These are phyloP conservation scores for Trametes hirsuta DNA, from an alignment of 1,284 basidiomycete species.

Conservation along the genomic window DNA sequence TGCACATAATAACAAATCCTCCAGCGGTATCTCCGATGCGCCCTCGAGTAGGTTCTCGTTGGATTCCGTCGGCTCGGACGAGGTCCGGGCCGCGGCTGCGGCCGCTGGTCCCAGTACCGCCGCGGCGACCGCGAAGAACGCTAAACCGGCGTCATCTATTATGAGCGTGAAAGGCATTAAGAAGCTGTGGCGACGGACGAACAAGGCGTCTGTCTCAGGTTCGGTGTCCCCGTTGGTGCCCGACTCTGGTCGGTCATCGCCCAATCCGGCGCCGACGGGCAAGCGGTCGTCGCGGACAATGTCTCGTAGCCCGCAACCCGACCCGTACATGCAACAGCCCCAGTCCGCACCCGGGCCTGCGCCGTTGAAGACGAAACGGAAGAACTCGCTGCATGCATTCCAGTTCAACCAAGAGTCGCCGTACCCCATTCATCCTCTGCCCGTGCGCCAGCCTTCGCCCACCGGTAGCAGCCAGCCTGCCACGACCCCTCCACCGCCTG, in stretches of 20 bases:
- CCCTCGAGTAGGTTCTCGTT: slow-evolving; percentile 72
- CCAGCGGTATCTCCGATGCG: slow-evolving; percentile 27
- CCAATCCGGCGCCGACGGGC: slow-evolving; percentile 35
- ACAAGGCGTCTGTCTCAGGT: slow-evolving; percentile 41
- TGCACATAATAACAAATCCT: slow-evolving; percentile 24
- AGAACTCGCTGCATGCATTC: slow-evolving; percentile 45
- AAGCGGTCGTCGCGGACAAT: slow-evolving; percentile 30
- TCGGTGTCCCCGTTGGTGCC: slow-evolving; percentile 24
- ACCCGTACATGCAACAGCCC: slow-evolving; percentile 19
- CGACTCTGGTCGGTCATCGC: slow-evolving; percentile 34
- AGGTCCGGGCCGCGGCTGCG: slow-evolving; percentile 14
- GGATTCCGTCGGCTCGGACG: slow-evolving; percentile 61
- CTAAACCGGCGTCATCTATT: slow-evolving; percentile 37
- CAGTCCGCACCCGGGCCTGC: slow-evolving; percentile 22
- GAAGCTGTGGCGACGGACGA: slow-evolving; percentile 75
- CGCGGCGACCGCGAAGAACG: slow-evolving; percentile 24
- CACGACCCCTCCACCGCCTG: slow-evolving; percentile 25
- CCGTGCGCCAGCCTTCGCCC: slow-evolving; percentile 26
- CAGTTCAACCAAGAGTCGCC: slow-evolving; percentile 70
- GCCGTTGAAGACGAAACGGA: slow-evolving; percentile 26
- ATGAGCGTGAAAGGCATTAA: slow-evolving; percentile 72
- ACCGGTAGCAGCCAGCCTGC: slow-evolving; percentile 29
- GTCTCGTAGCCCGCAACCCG: slow-evolving; percentile 29
- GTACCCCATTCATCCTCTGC: slow-evolving; percentile 49
- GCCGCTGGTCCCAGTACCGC: slow-evolving; percentile 11